Evolutionary conservation across 768 basidiomycete species (phyloP), one percentile per base, ranked within the genome.

Genomic region (Agrocybe pediades): DNA sequence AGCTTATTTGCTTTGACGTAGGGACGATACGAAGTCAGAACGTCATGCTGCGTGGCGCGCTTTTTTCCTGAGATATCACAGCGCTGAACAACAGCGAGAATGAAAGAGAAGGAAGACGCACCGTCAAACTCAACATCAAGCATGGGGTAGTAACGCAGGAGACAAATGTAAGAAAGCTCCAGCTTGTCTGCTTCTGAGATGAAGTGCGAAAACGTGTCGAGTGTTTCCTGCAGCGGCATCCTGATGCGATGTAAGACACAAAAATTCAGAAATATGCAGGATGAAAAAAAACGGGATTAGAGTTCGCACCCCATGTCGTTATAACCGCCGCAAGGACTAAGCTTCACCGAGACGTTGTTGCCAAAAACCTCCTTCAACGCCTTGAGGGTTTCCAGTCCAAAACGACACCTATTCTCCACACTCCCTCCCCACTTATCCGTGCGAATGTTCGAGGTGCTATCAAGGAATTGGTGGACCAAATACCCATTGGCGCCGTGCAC

Each of bases 361-460:
- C 79, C 79, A 55, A 74, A 79, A 41, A 80, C 67, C 26, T 71
- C 68, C 1, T 53, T 54, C 21, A 68, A 54, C 2, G 73, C 78
- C 48, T 79, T 76, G 19, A 82, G 60, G 46, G 80, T 71, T 61
- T 83, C 79, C 3, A 82, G 72, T 0, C 71, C 71, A 62, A 87
- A 85, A 3, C 81, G 69, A 2, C 74, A 65, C n/a, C 84, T 74
- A 64, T 83, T 83, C 65, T 82, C 79, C 41, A 80, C 56, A 36
- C 75, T 77, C 4, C 85, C 85, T 15, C 85, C 85, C 71, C 79
- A 87, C 50, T 74, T 62, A 67, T 84, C 83, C 13, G 75, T 80
- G 17, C 83, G 76, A 41, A 55, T 54, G 45, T 84, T 84, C 19
- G 74, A 64, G 2, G 61, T 71, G 44, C 62, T 65, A 54, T 83